Conservation (phyloP, 1,284 basidiomycete genomes). For the Flammula alnicola region DNA sequence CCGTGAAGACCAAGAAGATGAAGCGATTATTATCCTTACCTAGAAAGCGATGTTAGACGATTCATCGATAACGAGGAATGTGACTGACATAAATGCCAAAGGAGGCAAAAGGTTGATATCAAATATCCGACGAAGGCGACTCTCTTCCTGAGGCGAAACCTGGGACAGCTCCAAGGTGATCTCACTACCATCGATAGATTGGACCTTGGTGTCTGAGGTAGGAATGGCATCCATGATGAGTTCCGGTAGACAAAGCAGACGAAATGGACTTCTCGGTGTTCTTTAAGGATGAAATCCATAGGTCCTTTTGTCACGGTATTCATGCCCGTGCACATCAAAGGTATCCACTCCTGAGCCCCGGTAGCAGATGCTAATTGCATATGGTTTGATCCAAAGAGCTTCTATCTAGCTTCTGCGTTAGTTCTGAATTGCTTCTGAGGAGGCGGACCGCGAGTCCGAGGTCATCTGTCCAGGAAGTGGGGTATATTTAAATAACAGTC, state of each 20-base stretch:
- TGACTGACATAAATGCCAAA: conserved; percentile 44
- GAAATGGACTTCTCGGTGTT: neutral
- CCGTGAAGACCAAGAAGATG: neutral
- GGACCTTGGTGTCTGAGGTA: conserved; percentile 5
- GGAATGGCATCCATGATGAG: conserved; percentile 14
- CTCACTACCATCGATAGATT: conserved; percentile 7
- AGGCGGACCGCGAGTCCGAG: too few species aligned
- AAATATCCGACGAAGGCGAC: conserved; percentile 40
- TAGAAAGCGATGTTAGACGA: neutral
- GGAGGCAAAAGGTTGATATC: conserved; percentile 45
- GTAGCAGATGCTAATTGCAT: too few species aligned
- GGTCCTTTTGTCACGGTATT: too few species aligned
- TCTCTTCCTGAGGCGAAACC: conserved; percentile 36
- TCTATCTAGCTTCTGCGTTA: too few species aligned
- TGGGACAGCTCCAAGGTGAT: conserved; percentile 16
- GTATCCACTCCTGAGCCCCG: neutral
- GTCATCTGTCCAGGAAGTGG: neutral
- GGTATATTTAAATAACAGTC: conserved; percentile 4
- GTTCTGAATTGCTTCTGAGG: too few species aligned
- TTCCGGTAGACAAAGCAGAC: neutral
- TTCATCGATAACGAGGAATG: neutral
- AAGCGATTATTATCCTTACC: too few species aligned
- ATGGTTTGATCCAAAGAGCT: neutral
- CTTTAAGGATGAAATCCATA: too few species aligned
- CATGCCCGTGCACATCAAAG: too few species aligned